phyloP scores from a whole-genome alignment of 163 green algal species.

The Chlamydomonas reinhardtii region DNA sequence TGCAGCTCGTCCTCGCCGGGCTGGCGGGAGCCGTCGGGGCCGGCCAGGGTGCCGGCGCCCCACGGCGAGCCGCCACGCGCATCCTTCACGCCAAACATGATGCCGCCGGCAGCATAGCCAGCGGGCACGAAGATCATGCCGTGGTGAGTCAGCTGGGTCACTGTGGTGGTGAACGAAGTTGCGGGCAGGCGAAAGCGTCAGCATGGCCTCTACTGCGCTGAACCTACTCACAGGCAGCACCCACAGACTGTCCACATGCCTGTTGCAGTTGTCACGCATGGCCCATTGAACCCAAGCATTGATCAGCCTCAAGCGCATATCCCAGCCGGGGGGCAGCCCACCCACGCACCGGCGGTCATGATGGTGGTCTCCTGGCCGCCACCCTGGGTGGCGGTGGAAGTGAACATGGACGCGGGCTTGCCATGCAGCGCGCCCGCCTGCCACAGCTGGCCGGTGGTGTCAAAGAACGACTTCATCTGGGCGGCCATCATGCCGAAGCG shows the following conservation, averaged over 20 bases:
- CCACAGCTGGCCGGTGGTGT: constrained; percentile 89
- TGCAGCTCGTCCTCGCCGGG: constrained; percentile 81
- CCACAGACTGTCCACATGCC: too few relatives aligned
- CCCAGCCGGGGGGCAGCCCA: too few relatives aligned
- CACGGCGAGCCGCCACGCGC: constrained; percentile 84
- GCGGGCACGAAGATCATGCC: constrained; percentile 93
- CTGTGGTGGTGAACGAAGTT: too few relatives aligned
- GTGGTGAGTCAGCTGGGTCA: constrained; percentile 90
- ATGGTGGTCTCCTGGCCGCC: constrained; percentile 67
- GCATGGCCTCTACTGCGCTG: too few relatives aligned
- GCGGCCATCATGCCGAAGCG: constrained; percentile 80
- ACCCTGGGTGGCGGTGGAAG: constrained; percentile 53
- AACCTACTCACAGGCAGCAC: too few relatives aligned
- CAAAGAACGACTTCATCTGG: constrained; percentile 88
- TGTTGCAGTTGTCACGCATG: too few relatives aligned
- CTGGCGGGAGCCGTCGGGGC: constrained; percentile 74
- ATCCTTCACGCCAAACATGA: constrained; percentile 71
- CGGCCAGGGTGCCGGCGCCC: constrained; percentile 84
- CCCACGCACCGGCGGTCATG: constrained; percentile 77
- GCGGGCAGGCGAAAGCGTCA: too few relatives aligned
- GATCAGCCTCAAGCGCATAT: too few relatives aligned
- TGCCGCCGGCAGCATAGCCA: constrained; percentile 59
- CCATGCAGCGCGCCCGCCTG: constrained; percentile 77
- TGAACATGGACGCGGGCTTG: constrained; percentile 81
- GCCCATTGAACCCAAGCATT: too few relatives aligned